These are phyloP conservation scores for Cryphonectria parasitica DNA, from an alignment of 2,329 filamentous ascomycete genomes.

Conservation along the genomic window DNA sequence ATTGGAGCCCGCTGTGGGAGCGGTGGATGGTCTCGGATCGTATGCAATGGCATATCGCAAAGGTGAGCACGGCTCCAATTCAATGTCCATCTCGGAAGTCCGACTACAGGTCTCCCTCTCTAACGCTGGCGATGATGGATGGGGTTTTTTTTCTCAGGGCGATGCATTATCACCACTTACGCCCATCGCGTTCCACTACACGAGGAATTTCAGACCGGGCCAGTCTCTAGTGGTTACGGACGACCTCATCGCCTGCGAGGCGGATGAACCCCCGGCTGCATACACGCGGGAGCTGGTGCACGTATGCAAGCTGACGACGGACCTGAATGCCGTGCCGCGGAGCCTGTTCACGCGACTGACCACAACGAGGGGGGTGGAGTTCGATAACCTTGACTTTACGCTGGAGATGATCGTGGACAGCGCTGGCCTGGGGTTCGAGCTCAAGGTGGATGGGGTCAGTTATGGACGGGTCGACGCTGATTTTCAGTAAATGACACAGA, in stretches of 20 bases:
- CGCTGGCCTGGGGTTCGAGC: conserved; percentile 74
- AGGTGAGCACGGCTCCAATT: conserved; percentile 50
- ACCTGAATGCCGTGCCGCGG: conserved; percentile 74
- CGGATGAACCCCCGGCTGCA: conserved; percentile 65
- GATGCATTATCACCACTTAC: conserved; percentile 74
- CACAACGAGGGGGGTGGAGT: conserved; percentile 78
- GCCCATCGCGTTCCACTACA: conserved; percentile 83
- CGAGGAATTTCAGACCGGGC: conserved; percentile 78
- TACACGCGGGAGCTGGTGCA: conserved; percentile 67
- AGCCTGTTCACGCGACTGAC: conserved; percentile 75
- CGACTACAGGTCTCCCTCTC: neutral
- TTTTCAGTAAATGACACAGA: conserved; percentile 60
- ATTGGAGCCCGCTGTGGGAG: conserved; percentile 81
- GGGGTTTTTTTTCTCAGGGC: conserved; percentile 50
- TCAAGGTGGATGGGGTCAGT: conserved; percentile 76
- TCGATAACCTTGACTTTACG: conserved; percentile 81
- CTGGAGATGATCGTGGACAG: conserved; percentile 83
- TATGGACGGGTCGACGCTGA: conserved; percentile 80
- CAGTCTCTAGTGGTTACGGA: conserved; percentile 80
- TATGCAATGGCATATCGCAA: conserved; percentile 86
- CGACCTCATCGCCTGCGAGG: conserved; percentile 76
- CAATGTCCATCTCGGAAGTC: neutral
- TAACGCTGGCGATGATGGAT: conserved; percentile 2
- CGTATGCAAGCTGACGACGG: conserved; percentile 81
- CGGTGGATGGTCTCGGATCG: conserved; percentile 81